Evolutionary conservation across 768 basidiomycete species (phyloP), one percentile per base, ranked within the genome.

Genomic region (Hypholoma fasciculare): DNA sequence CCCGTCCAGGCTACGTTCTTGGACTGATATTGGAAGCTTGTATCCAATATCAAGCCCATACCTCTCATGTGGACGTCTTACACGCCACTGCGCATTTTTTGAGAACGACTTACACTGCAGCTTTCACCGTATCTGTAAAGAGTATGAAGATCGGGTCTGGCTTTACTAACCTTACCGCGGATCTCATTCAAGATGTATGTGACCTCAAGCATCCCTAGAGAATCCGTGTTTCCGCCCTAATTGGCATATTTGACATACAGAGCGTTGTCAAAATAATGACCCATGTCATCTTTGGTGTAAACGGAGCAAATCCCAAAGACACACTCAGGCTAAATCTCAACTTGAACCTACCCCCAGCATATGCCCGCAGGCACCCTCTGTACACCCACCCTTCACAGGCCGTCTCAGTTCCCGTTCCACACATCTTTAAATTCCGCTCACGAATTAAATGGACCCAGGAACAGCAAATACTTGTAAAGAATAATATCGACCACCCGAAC

Each of bases 31-130:
- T 89, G 0, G 76, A 87, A 38, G 79, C 86, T 17, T 84, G 81
- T 57, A 74, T 83, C 7, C 72, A 76, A 50, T 69, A 81, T 56
- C 87, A 88, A 67, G 70, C 75, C 0, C 57, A 66, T 2, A 78
- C 81, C 8, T 20, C 63, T 12, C 86, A 87, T 66, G 69, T 64
- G 16, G 86, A 89, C 61, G 83, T 82, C 16, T 72, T 88, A 44
- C 82, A 88, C 66, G 69, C 87, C 49, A 84, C 81, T 14, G 82
- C 83, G 3, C 82, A 88, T 63, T 90, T 78, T 64, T 72, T 87
- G 39, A 74, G 76, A 19, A 69, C 82, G 1, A 77, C 83, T 0
- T 68, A 69, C 7, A 56, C 73, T 4, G 73, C 70, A 4, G 60
- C 72, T 2, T 84, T 81, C 60, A 76, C 80, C 49, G 76, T 88